A percentile compares a stretch with the other conserved stretches of the same genome.
Conservation (phyloP, 2,329 filamentous ascomycete species). For the Cercospora nicotianae region DNA sequence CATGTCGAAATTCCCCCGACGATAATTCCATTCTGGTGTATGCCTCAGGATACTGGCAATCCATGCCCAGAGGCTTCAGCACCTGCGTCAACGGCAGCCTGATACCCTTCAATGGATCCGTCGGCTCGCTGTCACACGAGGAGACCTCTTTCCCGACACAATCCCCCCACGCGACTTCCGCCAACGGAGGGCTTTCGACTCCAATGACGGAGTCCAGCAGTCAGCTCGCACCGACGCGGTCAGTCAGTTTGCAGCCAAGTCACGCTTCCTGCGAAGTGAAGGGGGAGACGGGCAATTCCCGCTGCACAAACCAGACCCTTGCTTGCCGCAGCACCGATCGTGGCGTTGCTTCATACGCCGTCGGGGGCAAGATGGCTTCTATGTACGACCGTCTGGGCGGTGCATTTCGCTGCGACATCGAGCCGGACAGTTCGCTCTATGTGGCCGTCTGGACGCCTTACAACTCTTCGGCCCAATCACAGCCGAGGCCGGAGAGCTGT, state of each 20-base stretch:
- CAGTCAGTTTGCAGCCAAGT: neutral
- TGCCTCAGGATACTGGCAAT: neutral
- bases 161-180: neutral
- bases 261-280: neutral
- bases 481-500: neutral
- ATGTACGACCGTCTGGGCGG: neutral
- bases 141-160: neutral
- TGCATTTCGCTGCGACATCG: neutral
- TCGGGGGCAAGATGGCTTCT: neutral
- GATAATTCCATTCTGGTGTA: neutral
- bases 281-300: neutral
- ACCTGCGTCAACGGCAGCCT: neutral
- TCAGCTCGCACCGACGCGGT: neutral
- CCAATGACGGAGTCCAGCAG: neutral
- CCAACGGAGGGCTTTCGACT: neutral
- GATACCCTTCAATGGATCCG: neutral
- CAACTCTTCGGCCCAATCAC: neutral
- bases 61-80: neutral
- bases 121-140: neutral
- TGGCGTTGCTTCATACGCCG: neutral
- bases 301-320: neutral
- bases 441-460: neutral
- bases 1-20: neutral
- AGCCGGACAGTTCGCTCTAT: neutral
- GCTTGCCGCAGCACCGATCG: neutral